Conservation (phyloP, 768 basidiomycete species). For the Psilocybe subaeruginosa region DNA sequence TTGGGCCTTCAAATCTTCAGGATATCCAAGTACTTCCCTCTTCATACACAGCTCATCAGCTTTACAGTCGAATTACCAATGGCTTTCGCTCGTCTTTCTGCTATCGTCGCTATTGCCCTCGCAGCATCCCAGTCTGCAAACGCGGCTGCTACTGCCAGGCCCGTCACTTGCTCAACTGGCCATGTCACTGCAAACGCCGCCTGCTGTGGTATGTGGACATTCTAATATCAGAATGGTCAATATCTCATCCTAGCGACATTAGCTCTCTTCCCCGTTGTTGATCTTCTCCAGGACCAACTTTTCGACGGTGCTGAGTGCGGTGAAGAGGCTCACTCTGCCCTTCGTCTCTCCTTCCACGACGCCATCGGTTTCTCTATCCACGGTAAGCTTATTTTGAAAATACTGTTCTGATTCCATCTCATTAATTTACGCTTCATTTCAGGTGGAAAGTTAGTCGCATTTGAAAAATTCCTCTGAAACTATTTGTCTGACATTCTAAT, state of each 20-base stretch:
- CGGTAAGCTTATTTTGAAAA: background rate
- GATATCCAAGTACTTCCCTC: slow-evolving; percentile 17
- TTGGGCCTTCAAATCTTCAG: slow-evolving; percentile 11
- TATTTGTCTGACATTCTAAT: no score
- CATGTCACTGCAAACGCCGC: slow-evolving; percentile 26
- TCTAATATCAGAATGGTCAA: background rate
- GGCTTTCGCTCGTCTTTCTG: slow-evolving; percentile 22
- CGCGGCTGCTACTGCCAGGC: slow-evolving; percentile 23
- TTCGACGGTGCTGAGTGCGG: slow-evolving; percentile 28
- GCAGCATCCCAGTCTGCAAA: slow-evolving; percentile 12
- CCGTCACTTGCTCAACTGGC: slow-evolving; percentile 26
- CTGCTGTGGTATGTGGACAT: slow-evolving; percentile 22
- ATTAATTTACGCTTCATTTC: background rate
- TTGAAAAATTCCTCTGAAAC: no score
- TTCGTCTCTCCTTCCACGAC: slow-evolving; percentile 27
- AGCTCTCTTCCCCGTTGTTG: slow-evolving; percentile 24
- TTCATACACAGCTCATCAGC: slow-evolving; percentile 10
- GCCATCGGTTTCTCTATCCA: slow-evolving; percentile 21
- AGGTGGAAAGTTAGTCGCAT: background rate
- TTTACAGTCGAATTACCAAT: slow-evolving; percentile 14
- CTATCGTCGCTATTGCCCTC: slow-evolving; percentile 19
- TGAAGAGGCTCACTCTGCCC: slow-evolving; percentile 28
- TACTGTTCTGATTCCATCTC: background rate
- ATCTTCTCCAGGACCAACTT: slow-evolving; percentile 6
- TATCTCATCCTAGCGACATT: background rate